Base-by-base conservation (phyloP, 179 eudicot genomes). In the Spergularia azorica region DNA sequence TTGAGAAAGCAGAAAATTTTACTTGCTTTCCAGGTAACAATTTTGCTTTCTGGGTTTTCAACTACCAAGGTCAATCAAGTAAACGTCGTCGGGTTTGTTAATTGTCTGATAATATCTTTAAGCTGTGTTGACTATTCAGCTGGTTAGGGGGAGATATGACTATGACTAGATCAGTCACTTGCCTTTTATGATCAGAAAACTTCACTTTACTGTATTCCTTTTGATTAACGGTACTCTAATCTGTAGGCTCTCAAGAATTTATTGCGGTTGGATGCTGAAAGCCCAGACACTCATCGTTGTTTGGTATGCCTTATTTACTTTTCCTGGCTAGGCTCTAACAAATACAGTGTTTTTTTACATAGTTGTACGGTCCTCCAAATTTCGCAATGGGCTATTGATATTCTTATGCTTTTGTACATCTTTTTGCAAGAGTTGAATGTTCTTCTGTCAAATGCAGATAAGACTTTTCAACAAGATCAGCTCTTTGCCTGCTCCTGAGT, bases 171-270 rank as follows among this genome's bases (percentile, higher is more conserved):
- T 4, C 5, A 50, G 20, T 3, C 46, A 12, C 32, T 43, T 70
- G 73, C 1, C 32, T 26, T 26, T 50, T 58, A 20, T 69, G 20
- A 69, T 9, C 32, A 1, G 59, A 70, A 17, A 80, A 59, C 43
- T 32, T 14, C 14, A 65, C 17, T 26, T 26, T 56, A 13, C 65
- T 43, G 4, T 70, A 58, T 51, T 51, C 15, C 41, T 14, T 73
- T 26, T 59, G 10, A 65, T 59, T 74, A n/a, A 20, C 58, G 10
- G 13, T 63, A 51, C 62, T 76, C 69, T 75, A 52, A 46, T 68
- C 17, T 78, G 79, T 71, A 95, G 98, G 98, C 98, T 80, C 72
- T 95, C 75, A 95, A 95, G 89, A 89, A 93, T 84, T 83, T 95
- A 75, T 63, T 86, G 68, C 88, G 90, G 80, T 78, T 95, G 88